phyloP scores from a whole-genome alignment of 2,329 filamentous ascomycete genomes.

The Thermothelomyces thermophilus region DNA sequence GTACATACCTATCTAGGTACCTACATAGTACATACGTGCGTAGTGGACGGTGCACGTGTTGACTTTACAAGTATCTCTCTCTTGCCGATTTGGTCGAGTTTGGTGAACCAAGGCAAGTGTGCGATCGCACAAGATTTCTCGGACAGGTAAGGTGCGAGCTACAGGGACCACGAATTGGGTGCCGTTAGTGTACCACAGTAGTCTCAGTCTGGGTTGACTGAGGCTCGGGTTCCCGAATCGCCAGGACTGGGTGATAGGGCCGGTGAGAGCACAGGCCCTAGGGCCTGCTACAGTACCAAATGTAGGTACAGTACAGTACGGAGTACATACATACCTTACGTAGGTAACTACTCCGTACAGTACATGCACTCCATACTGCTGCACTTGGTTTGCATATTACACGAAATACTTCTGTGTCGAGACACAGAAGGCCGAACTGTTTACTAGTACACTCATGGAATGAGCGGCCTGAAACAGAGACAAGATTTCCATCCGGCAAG shows the following conservation, averaged over 20 bases:
- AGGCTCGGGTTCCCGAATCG: conserved; percentile 19
- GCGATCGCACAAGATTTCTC: conserved; percentile 1
- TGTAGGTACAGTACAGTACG: background rate
- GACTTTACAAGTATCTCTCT: no score
- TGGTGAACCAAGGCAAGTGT: background rate
- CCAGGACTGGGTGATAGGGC: conserved; percentile 17
- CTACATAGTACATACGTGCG: background rate
- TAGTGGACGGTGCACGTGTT: no score
- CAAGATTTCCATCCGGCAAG: no score
- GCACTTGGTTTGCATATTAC: no score
- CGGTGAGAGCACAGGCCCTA: conserved; percentile 9
- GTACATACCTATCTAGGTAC: background rate
- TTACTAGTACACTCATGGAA: no score
- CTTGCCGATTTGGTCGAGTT: background rate
- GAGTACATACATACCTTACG: no score
- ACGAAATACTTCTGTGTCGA: no score
- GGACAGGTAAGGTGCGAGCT: conserved; percentile 5
- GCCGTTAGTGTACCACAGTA: background rate
- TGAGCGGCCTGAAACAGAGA: no score
- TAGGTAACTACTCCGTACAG: no score
- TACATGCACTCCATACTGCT: no score
- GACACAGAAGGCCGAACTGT: no score
- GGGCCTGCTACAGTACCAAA: background rate
- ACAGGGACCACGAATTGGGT: background rate
- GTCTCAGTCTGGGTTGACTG: conserved; percentile 16